phyloP scores from a whole-genome alignment of 1,139 yeast species.

The Saccharomyces hybrid region DNA sequence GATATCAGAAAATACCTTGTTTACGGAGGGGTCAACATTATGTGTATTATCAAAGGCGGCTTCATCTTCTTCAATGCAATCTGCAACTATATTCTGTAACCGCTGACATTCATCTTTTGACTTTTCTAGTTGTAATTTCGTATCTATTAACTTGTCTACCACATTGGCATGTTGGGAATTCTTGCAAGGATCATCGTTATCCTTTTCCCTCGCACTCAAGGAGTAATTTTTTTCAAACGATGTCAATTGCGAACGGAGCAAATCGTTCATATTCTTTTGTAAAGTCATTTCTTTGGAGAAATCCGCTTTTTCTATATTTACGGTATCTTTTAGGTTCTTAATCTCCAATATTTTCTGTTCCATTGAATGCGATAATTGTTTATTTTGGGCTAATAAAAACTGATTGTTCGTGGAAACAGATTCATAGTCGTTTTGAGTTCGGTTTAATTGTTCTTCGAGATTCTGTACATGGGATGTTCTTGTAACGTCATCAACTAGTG shows the following conservation, averaged over 20 bases:
- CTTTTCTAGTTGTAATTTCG: constrained; percentile 39
- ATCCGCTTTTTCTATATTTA: constrained; percentile 43
- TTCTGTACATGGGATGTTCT: neutral
- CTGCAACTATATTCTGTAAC: constrained; percentile 35
- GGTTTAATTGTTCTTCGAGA: constrained; percentile 17
- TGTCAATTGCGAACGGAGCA: constrained; percentile 46
- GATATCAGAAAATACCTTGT: constrained; percentile 38
- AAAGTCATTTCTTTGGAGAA: constrained; percentile 55
- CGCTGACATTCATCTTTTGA: constrained; percentile 42
- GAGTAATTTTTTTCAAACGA: constrained; percentile 42
- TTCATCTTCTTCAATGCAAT: neutral
- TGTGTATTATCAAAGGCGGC: neutral
- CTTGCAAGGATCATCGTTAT: neutral
- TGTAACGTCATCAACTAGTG: neutral
- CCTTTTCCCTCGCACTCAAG: constrained; percentile 37
- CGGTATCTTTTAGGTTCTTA: constrained; percentile 43
- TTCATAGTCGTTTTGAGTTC: constrained; percentile 34
- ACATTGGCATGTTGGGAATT: constrained; percentile 19
- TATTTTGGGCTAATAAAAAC: constrained; percentile 28
- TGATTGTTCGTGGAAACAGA: constrained; percentile 22
- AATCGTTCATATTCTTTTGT: constrained; percentile 54
- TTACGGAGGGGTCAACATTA: neutral
- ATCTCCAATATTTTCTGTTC: constrained; percentile 32
- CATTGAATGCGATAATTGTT: constrained; percentile 12
- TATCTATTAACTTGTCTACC: constrained; percentile 30